Evolutionary conservation across 2,329 filamentous ascomycete genomes (phyloP).

Genomic region (Colletotrichum sojae): DNA sequence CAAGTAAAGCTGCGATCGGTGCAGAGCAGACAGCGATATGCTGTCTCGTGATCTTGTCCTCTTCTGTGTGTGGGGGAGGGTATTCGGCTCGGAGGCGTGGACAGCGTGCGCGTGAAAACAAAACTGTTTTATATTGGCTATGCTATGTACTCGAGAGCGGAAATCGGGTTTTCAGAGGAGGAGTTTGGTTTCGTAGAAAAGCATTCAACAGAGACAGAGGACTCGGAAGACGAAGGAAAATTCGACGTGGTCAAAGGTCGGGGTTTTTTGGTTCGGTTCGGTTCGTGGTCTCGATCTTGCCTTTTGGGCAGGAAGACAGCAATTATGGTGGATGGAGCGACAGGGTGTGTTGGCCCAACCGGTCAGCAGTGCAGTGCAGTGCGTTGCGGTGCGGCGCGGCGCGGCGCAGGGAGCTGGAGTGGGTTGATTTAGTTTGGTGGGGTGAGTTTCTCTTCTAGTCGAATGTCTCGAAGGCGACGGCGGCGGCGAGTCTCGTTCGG

Average conservation of each 20-base stretch:
- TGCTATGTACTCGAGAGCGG: slow-evolving; percentile 30
- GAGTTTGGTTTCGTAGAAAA: slow-evolving; percentile 6
- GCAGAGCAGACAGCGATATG: slow-evolving; percentile 7
- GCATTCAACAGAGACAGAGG: slow-evolving; percentile 19
- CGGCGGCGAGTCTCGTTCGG: not conserved
- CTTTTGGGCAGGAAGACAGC: slow-evolving; percentile 39
- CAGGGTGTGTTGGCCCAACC: slow-evolving; percentile 16
- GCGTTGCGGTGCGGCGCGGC: slow-evolving; percentile 22
- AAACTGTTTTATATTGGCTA: slow-evolving; percentile 40
- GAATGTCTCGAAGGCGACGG: slow-evolving; percentile 12
- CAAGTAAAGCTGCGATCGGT: slow-evolving; percentile 25
- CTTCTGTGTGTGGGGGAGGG: slow-evolving; percentile 4
- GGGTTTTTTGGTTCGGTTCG: slow-evolving; percentile 17
- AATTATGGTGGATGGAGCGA: slow-evolving; percentile 1
- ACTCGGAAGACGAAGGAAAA: slow-evolving; percentile 27
- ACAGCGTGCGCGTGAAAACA: slow-evolving; percentile 32
- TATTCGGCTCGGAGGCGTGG: slow-evolving; percentile 26
- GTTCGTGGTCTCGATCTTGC: slow-evolving; percentile 13
- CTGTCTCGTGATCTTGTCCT: slow-evolving; percentile 20
- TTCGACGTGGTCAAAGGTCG: slow-evolving; percentile 28
- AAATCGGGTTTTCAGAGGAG: slow-evolving; percentile 11
- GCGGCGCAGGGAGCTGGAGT: slow-evolving; percentile 7
- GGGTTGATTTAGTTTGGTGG: slow-evolving; percentile 32
- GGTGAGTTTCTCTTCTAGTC: slow-evolving; percentile 23
- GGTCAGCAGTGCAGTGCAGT: slow-evolving; percentile 18